A percentile compares a stretch with the other conserved stretches of the same genome.
Evolutionary conservation across 768 basidiomycete genomes (phyloP).

Genomic region (Multifurca ochricompacta): DNA sequence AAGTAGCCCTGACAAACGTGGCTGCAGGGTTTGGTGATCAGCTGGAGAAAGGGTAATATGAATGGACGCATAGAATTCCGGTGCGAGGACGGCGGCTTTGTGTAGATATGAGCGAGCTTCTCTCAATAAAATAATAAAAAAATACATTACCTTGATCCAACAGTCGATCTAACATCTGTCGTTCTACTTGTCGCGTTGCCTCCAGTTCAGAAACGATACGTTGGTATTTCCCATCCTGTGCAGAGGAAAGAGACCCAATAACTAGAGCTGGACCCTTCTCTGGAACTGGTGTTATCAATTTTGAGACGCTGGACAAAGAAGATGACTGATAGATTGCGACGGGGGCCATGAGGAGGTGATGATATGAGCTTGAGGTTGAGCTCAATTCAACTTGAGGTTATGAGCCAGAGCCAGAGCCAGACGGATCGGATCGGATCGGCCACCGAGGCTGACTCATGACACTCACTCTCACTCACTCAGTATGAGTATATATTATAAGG

Average conservation of each 20-base stretch:
- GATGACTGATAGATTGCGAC: slow-evolving; percentile 39
- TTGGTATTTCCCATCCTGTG: slow-evolving; percentile 75
- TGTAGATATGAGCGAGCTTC: background rate
- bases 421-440: background rate
- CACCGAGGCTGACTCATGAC: slow-evolving; percentile 7
- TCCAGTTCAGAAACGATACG: slow-evolving; percentile 54
- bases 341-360: slow-evolving; percentile 46
- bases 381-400: too few relatives aligned
- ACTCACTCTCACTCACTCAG: background rate
- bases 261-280: slow-evolving; percentile 50
- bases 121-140: slow-evolving; percentile 5
- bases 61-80: slow-evolving; percentile 53
- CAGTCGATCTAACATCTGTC: slow-evolving; percentile 75
- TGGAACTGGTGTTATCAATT: slow-evolving; percentile 22
- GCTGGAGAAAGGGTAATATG: slow-evolving; percentile 56
- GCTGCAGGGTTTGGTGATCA: slow-evolving; percentile 53
- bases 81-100: slow-evolving; percentile 49
- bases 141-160: slow-evolving; percentile 60
- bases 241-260: slow-evolving; percentile 72
- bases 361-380: too few relatives aligned
- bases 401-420: too few relatives aligned
- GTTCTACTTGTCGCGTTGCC: slow-evolving; percentile 51
- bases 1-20: slow-evolving; percentile 49
- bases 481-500: background rate
- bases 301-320: slow-evolving; percentile 13